Evolutionary conservation across 371 early-diverging fungal genomes (phyloP).

Genomic region (Apophysomyces trapeziformis): DNA sequence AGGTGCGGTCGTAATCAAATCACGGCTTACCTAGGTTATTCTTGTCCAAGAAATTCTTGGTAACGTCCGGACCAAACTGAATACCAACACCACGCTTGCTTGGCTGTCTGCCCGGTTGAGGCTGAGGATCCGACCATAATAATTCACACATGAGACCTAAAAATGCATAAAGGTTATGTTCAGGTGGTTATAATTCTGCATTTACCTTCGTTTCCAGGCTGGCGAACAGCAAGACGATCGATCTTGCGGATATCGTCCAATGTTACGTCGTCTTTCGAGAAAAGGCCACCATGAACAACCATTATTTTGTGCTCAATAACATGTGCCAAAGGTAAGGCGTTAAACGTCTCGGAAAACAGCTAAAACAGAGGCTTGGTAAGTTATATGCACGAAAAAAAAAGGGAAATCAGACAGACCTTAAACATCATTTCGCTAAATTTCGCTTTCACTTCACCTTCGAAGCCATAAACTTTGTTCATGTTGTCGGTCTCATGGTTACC

Average conservation of each 20-base stretch:
- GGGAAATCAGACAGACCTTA: conserved; percentile 39
- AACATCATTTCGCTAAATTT: conserved; percentile 93
- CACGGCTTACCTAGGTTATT: conserved; percentile 72
- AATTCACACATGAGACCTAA: conserved; percentile 89
- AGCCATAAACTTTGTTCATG: conserved; percentile 99
- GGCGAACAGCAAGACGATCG: conserved; percentile 85
- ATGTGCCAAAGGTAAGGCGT: conserved; percentile 93
- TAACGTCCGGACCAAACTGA: conserved; percentile 98
- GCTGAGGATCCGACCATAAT: conserved; percentile 95
- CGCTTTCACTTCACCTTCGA: conserved; percentile 96
- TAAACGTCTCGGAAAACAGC: conserved; percentile 93
- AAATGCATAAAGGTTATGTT: not conserved
- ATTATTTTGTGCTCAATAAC: conserved; percentile 92
- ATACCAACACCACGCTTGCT: conserved; percentile 94
- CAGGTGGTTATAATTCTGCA: not conserved
- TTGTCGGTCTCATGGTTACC: conserved; percentile 99
- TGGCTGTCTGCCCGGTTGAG: conserved; percentile 74
- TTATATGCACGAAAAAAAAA: not conserved
- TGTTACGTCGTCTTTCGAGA: conserved; percentile 90
- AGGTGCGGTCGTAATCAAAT: not conserved
- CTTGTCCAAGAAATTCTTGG: conserved; percentile 83
- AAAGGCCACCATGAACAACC: conserved; percentile 98
- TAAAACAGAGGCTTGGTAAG: conserved; percentile 11
- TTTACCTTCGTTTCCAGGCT: conserved; percentile 61
- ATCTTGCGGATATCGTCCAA: conserved; percentile 91